Conservation (phyloP, 2,329 filamentous ascomycete genomes). For the Paradendryphiella salina region DNA sequence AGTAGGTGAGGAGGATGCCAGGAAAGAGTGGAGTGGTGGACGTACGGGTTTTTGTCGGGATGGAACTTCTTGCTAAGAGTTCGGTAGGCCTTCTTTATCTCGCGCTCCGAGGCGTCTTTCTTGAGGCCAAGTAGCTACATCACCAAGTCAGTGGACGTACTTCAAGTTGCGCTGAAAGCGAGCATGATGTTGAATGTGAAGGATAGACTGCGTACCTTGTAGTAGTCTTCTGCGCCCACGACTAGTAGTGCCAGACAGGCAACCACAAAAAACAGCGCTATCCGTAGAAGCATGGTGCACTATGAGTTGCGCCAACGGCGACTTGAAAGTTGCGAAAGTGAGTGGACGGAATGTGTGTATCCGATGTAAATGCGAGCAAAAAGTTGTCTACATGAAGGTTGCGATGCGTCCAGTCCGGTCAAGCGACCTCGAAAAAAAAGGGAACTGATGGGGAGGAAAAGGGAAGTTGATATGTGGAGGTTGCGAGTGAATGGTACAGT, state of each 20-base stretch:
- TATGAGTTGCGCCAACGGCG: slow-evolving; percentile 22
- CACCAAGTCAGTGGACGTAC: slow-evolving; percentile 18
- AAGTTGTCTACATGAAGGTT: slow-evolving; percentile 21
- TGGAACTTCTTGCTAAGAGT: slow-evolving; percentile 93
- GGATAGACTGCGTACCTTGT: slow-evolving; percentile 61
- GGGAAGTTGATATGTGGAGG: slow-evolving; percentile 12
- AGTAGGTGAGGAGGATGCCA: slow-evolving; percentile 11
- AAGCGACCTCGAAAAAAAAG: slow-evolving; percentile 9
- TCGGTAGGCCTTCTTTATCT: slow-evolving; percentile 93
- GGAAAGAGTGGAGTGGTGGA: slow-evolving; percentile 17
- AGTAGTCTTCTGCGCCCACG: slow-evolving; percentile 68
- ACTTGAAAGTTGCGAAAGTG: slow-evolving; percentile 18
- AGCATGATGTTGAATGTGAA: not conserved
- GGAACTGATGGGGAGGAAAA: slow-evolving; percentile 1
- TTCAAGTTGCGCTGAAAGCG: slow-evolving; percentile 1
- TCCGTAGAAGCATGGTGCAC: slow-evolving; percentile 50
- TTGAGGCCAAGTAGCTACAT: slow-evolving; percentile 76
- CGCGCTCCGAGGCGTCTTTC: slow-evolving; percentile 76
- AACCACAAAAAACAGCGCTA: slow-evolving; percentile 49
- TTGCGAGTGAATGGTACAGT: slow-evolving; percentile 10
- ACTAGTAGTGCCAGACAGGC: slow-evolving; percentile 51
- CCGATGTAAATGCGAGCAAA: slow-evolving; percentile 14
- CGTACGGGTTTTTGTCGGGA: slow-evolving; percentile 96
- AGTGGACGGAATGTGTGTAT: slow-evolving; percentile 25
- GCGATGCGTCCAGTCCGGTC: not conserved